Percentiles rank a stretch among this genome's conserved stretches.
phyloP scores from a whole-genome alignment of 371 early-diverging fungal genomes.

The Mortierella polycephala region DNA sequence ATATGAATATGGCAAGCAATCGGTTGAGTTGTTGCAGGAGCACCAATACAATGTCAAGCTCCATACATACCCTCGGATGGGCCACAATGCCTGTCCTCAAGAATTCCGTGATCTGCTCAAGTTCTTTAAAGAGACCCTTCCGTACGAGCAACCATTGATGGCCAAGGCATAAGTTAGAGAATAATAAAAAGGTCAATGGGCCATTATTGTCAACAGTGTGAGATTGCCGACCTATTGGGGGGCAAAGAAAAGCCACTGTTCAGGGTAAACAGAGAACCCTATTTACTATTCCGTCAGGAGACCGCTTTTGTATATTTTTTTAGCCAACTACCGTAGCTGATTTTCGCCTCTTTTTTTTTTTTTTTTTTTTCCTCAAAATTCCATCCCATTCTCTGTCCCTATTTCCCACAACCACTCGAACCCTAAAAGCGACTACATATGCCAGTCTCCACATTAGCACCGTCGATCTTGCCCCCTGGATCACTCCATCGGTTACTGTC shows the following conservation, averaged over 20 bases:
- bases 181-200: too few relatives aligned
- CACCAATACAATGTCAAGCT: constrained; percentile 79
- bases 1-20: constrained; percentile 76
- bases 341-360: too few relatives aligned
- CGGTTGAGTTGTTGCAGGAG: constrained; percentile 70
- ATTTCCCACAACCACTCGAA: not conserved
- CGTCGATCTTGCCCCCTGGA: constrained; percentile 31
- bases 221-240: too few relatives aligned
- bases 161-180: constrained; percentile 1
- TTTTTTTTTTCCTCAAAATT: too few relatives aligned
- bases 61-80: constrained; percentile 82
- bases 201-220: too few relatives aligned
- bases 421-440: not conserved
- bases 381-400: too few relatives aligned
- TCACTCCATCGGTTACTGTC: constrained; percentile 27
- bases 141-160: not conserved
- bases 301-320: too few relatives aligned
- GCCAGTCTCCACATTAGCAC: constrained; percentile 20
- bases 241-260: too few relatives aligned
- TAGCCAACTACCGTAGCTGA: too few relatives aligned
- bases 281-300: too few relatives aligned
- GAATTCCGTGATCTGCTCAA: constrained; percentile 80
- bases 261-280: too few relatives aligned
- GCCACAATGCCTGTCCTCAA: constrained; percentile 78
- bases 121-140: constrained; percentile 70